phyloP scores from a whole-genome alignment of 2,329 filamentous ascomycete species.

The Dendryphion nanum region DNA sequence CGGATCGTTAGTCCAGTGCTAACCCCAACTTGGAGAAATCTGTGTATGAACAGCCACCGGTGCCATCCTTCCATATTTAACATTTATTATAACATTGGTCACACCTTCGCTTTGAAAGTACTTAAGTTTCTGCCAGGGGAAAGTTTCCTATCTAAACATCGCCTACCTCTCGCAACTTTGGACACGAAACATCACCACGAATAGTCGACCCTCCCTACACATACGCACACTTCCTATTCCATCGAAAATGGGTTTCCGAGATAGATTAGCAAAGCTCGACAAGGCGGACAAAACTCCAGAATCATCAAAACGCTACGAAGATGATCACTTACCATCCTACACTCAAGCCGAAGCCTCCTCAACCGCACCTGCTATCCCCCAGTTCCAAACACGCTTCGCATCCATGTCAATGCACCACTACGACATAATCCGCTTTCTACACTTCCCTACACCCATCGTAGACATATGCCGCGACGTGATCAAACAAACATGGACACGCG shows the following conservation, averaged over 20 bases:
- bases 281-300: neutral
- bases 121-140: too few species aligned
- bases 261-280: neutral
- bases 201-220: neutral
- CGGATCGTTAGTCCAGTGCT: too few species aligned
- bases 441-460: slow-evolving; percentile 31
- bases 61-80: too few species aligned
- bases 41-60: too few species aligned
- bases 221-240: neutral
- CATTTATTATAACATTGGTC: too few species aligned
- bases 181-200: neutral
- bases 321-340: neutral
- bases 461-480: slow-evolving; percentile 24
- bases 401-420: slow-evolving; percentile 21
- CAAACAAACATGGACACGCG: slow-evolving; percentile 22
- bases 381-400: slow-evolving; percentile 19
- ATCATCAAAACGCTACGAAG: too few species aligned
- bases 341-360: slow-evolving; percentile 7
- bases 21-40: too few species aligned
- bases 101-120: too few species aligned
- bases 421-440: slow-evolving; percentile 34
- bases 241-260: neutral
- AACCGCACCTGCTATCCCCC: slow-evolving; percentile 3
- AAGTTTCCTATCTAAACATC: neutral
- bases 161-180: too few species aligned